phyloP scores from a whole-genome alignment of 2,329 filamentous ascomycete genomes.

The Sporothrix mexicana region DNA sequence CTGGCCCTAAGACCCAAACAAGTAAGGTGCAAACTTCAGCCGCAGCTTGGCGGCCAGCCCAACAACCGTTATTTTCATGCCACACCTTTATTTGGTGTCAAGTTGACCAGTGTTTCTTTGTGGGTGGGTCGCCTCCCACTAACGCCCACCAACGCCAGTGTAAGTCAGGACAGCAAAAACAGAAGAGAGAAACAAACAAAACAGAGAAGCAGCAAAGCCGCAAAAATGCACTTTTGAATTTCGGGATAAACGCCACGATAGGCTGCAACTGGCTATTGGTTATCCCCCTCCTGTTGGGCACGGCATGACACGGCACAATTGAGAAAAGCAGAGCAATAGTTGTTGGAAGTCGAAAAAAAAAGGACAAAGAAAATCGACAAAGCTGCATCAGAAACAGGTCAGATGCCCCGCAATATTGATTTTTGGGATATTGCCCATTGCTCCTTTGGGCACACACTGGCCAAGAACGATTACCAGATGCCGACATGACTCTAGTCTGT shows the following conservation, averaged over 20 bases:
- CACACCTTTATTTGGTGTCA: background rate
- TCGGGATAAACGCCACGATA: background rate
- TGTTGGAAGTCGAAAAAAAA: background rate
- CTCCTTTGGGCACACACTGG: too few relatives aligned
- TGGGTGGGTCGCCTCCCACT: background rate
- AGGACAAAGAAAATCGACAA: background rate
- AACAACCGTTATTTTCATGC: background rate
- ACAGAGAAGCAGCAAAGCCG: background rate
- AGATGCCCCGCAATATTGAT: conserved; percentile 8
- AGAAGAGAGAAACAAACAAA: background rate
- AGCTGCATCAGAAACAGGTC: background rate
- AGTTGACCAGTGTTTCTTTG: background rate
- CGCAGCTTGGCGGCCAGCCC: conserved; percentile 30
- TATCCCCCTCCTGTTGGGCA: background rate
- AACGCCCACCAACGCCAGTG: conserved; percentile 3
- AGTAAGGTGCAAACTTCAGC: conserved; percentile 27
- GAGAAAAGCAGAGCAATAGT: background rate
- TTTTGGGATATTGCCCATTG: too few relatives aligned
- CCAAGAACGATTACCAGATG: background rate
- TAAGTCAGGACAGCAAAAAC: background rate
- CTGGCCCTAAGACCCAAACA: conserved; percentile 3
- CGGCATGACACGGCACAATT: conserved; percentile 1
- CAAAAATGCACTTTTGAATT: background rate
- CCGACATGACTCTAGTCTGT: background rate
- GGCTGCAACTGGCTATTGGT: background rate